A percentile compares a stretch with the other conserved stretches of the same genome.
Evolutionary conservation across 1,284 basidiomycete species (phyloP).

Genomic region (Leccinum laetum): DNA sequence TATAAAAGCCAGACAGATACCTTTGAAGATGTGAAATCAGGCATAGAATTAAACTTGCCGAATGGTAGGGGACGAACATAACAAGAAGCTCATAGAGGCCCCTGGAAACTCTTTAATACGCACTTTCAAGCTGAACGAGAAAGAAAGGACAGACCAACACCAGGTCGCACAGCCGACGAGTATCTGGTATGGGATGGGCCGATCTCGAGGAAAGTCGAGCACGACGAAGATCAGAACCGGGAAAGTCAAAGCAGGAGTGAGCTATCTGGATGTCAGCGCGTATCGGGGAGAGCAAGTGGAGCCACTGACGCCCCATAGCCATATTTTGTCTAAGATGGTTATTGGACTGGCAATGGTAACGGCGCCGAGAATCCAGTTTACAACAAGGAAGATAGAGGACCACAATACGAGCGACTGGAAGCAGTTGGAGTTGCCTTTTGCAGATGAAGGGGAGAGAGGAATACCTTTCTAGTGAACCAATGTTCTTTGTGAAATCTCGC

Average conservation of each 20-base stretch:
- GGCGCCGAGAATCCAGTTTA: slow-evolving; percentile 69
- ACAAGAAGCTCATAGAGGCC: slow-evolving; percentile 52
- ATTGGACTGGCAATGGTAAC: slow-evolving; percentile 51
- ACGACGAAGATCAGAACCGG: slow-evolving; percentile 55
- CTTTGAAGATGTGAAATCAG: slow-evolving; percentile 34
- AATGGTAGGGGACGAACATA: slow-evolving; percentile 43
- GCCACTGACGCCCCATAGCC: slow-evolving; percentile 56
- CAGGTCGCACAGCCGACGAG: slow-evolving; percentile 54
- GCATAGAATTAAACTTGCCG: slow-evolving; percentile 3
- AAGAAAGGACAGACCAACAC: slow-evolving; percentile 46
- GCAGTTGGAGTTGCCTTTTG: background rate
- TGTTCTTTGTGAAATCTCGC: slow-evolving; percentile 53
- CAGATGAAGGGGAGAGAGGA: background rate
- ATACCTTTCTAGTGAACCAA: slow-evolving; percentile 52
- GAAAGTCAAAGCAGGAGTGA: slow-evolving; percentile 42
- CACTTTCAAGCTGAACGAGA: slow-evolving; percentile 7
- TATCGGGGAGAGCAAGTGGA: slow-evolving; percentile 25
- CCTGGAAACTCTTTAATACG: slow-evolving; percentile 30
- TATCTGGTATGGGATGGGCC: slow-evolving; percentile 59
- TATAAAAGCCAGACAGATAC: slow-evolving; percentile 57
- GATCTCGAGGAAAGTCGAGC: slow-evolving; percentile 67
- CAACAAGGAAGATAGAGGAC: slow-evolving; percentile 63
- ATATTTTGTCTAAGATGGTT: slow-evolving; percentile 54
- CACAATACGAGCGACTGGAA: slow-evolving; percentile 56
- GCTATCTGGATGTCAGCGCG: slow-evolving; percentile 38